Base-by-base conservation (phyloP, 331 rosid species). In the Quercus tomentella region DNA sequence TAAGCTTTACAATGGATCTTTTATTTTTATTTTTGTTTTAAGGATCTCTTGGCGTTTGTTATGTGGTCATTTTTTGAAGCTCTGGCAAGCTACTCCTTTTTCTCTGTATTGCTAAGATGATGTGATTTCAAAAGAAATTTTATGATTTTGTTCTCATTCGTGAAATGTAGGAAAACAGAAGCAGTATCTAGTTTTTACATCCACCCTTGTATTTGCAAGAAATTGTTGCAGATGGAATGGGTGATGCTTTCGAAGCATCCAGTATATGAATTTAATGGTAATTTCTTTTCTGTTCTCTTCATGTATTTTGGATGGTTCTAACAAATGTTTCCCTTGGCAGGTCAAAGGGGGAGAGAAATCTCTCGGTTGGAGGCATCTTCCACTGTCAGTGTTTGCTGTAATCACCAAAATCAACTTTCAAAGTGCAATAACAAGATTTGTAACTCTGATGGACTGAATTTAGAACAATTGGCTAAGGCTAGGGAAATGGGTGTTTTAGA, bases 181-280 rank as follows among this genome's bases (percentile, higher is more conserved):
- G 84, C 77, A 45, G 71, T 65, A 72, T 74, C 88, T 82, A 77
- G 88, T 82, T 77, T 57, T 70, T 84, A 86, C 82, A 79, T 87
- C 75, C 98, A 92, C 76, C 97, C 97, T 2, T 84, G 79, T 79
- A 81, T 93, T 74, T 76, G 68, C 26, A 86, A 81, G 77, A 89
- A 84, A 52, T 75, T 85, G 69, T 77, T 74, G 77, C 88, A 84
- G 83, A 81, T 89, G 86, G 85, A 72, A 79, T 81, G 51, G 56
- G 88, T 89, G 71, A 70, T 67, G 84, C 79, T 67, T 54, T 71
- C 76, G n/a, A 76, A 84, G 67, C 81, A 84, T 28, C 70, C 82
- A 72, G 22, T 61, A 76, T 33, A 83, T 60, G 90, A 89, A 76
- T 82, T 73, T 85, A 23, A 75, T 80, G 84, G 79, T 74, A 82